A percentile compares a stretch with the other conserved stretches of the same genome.
Conservation (phyloP, 257 asterid genomes). For the Scutellaria barbata region DNA sequence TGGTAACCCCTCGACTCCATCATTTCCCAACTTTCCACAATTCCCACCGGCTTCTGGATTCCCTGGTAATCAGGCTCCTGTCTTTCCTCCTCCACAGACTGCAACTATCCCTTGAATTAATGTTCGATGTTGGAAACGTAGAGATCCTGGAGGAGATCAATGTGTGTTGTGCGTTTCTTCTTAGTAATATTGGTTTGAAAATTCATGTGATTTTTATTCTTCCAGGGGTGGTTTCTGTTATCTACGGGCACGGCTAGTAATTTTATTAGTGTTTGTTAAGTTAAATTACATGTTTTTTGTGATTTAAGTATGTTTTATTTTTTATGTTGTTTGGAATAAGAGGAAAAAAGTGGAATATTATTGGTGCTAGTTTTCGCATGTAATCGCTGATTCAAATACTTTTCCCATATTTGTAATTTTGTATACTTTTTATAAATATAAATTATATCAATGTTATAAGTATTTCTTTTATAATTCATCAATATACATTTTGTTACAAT, state of each 20-base stretch:
- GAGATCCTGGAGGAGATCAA: too few species aligned
- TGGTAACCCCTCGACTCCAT: neutral
- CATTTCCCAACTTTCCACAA: constrained; percentile 22
- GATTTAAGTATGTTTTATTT: neutral
- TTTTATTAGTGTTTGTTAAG: too few species aligned
- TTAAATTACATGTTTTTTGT: neutral
- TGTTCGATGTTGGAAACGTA: too few species aligned
- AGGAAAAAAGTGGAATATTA: neutral
- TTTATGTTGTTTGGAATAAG: constrained; percentile 2
- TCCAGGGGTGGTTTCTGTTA: too few species aligned
- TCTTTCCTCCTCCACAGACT: constrained; percentile 20
- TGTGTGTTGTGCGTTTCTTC: too few species aligned
- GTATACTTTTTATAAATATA: neutral
- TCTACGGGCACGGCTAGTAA: too few species aligned
- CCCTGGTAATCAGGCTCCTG: constrained; percentile 19
- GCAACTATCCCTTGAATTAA: constrained; percentile 24
- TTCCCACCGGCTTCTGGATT: constrained; percentile 23
- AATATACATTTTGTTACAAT: too few species aligned
- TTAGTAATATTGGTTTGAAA: too few species aligned
- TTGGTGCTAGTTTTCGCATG: neutral
- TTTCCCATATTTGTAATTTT: neutral
- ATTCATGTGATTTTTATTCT: too few species aligned
- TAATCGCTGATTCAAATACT: neutral
- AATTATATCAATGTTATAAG: too few species aligned
- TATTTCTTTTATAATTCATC: too few species aligned